phyloP scores from a whole-genome alignment of 306 rosid genomes.

The Vachellia pachyceras region DNA sequence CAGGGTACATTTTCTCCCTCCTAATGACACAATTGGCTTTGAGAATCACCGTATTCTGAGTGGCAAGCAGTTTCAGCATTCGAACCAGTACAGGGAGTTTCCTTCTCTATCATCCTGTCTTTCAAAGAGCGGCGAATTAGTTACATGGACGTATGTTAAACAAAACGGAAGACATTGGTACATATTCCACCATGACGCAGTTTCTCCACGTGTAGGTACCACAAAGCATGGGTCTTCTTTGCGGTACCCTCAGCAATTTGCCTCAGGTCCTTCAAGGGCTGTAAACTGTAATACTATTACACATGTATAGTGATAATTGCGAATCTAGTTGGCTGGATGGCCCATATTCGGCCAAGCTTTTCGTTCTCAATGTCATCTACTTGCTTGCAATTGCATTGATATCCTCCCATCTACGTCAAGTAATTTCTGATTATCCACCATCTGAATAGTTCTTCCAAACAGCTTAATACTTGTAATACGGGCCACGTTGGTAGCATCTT shows the following conservation, averaged over 20 bases:
- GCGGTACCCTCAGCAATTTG: slow-evolving; percentile 27
- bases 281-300: slow-evolving; percentile 24
- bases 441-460: slow-evolving; percentile 76
- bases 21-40: slow-evolving; percentile 11
- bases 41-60: slow-evolving; percentile 50
- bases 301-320: slow-evolving; percentile 54
- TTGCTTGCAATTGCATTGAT: slow-evolving; percentile 34
- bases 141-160: slow-evolving; percentile 35
- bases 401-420: slow-evolving; percentile 38
- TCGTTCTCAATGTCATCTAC: slow-evolving; percentile 40
- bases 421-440: slow-evolving; percentile 48
- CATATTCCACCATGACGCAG: slow-evolving; percentile 55
- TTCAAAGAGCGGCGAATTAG: slow-evolving; percentile 45
- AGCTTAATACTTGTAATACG: slow-evolving; percentile 63
- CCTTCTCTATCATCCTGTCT: no score
- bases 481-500: slow-evolving; percentile 37
- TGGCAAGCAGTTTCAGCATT: slow-evolving; percentile 49
- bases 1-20: slow-evolving; percentile 41
- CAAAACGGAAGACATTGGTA: slow-evolving; percentile 50
- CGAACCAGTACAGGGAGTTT: no score
- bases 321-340: slow-evolving; percentile 45
- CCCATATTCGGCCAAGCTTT: slow-evolving; percentile 44
- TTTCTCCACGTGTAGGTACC: slow-evolving; percentile 33
- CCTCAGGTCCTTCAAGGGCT: slow-evolving; percentile 38
- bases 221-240: slow-evolving; percentile 37